Conservation (phyloP, 495 filamentous ascomycete species). For the Penicillium cinerascens region DNA sequence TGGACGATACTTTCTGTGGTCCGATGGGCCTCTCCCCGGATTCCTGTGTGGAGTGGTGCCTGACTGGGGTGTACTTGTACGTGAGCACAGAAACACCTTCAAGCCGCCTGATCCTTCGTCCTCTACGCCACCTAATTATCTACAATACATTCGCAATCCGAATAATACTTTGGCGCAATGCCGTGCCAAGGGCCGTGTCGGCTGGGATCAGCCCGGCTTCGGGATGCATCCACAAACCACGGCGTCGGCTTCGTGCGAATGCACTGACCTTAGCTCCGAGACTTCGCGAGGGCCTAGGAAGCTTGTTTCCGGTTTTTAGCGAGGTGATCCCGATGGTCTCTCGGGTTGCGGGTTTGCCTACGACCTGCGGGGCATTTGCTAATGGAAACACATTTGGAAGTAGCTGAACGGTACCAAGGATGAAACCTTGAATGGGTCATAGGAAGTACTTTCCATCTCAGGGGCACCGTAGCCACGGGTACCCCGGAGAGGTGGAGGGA, state of each 20-base stretch:
- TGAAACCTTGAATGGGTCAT: background rate
- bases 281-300: background rate
- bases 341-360: background rate
- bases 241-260: slow-evolving; percentile 9
- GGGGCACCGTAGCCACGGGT: background rate
- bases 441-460: background rate
- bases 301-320: background rate
- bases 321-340: background rate
- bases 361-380: background rate
- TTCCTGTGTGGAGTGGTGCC: background rate
- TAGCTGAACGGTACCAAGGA: background rate
- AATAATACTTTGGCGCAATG: background rate
- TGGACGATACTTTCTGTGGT: background rate
- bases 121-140: background rate
- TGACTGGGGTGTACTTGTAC: background rate
- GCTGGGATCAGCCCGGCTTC: slow-evolving; percentile 9
- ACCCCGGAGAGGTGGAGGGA: no score
- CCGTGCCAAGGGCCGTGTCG: slow-evolving; percentile 4
- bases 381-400: background rate
- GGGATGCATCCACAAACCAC: slow-evolving; percentile 8
- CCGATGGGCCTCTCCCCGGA: slow-evolving; percentile 18
- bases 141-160: background rate
- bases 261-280: background rate
- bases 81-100: background rate
- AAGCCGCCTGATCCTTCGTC: background rate